Evolutionary conservation across 2,329 filamentous ascomycete species (phyloP).

Genomic region (Aspergillus neotritici): DNA sequence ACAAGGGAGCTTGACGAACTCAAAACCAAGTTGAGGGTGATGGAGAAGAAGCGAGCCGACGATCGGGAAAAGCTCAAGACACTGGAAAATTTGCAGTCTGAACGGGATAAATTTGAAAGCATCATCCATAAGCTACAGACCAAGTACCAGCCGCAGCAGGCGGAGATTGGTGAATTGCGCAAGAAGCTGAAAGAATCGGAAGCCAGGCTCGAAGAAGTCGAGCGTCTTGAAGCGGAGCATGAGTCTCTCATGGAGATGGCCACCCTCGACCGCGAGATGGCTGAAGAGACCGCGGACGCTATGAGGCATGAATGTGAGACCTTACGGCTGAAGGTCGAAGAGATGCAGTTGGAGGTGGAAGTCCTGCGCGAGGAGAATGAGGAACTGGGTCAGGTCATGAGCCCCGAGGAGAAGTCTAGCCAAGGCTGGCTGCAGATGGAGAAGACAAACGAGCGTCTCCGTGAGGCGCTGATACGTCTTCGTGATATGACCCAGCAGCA

Average conservation of each 20-base stretch:
- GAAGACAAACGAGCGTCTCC: constrained; percentile 77
- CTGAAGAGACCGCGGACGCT: constrained; percentile 83
- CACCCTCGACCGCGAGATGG: constrained; percentile 89
- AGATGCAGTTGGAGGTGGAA: constrained; percentile 81
- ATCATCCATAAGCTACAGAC: constrained; percentile 87
- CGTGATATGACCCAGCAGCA: constrained; percentile 83
- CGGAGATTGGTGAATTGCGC: constrained; percentile 70
- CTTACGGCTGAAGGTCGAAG: constrained; percentile 69
- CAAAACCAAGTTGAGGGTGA: constrained; percentile 76
- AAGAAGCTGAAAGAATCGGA: constrained; percentile 74
- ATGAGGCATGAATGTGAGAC: constrained; percentile 74
- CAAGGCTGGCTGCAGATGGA: constrained; percentile 90
- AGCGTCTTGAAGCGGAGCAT: constrained; percentile 72
- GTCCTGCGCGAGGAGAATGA: constrained; percentile 81
- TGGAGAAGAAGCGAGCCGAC: constrained; percentile 82
- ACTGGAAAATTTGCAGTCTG: constrained; percentile 65
- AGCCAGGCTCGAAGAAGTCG: constrained; percentile 61
- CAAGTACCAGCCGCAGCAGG: constrained; percentile 79
- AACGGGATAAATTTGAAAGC: constrained; percentile 54
- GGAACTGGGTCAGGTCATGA: constrained; percentile 78
- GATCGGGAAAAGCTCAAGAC: constrained; percentile 79
- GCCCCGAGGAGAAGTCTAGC: constrained; percentile 77
- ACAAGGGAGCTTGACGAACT: constrained; percentile 75
- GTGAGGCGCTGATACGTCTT: constrained; percentile 75
- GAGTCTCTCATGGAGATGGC: constrained; percentile 81